Evolutionary conservation across 1,139 yeast species (phyloP), one percentile per base, ranked within the genome.

Genomic region (Geotrichum restrictum): DNA sequence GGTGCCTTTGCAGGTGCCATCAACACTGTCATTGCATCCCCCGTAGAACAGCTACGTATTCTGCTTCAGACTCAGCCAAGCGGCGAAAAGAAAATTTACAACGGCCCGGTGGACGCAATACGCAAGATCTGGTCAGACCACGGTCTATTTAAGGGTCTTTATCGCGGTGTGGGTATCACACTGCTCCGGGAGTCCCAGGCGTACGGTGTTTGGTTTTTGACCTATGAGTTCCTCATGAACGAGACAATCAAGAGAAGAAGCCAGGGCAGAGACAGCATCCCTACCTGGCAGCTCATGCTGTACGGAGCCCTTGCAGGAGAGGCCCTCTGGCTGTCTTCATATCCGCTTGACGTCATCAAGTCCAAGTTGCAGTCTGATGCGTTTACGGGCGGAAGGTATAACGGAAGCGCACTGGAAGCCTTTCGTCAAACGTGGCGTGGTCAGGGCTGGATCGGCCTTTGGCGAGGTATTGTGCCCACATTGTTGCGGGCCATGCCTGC

Each of bases 11-110:
- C 95, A 36, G 98, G 98, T 38, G 74, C 87, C 56, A 91, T 95
- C 46, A 89, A 88, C 71, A 88, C 95, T 1, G 80, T 88, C 55
- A 71, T 89, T 60, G 95, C 96, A 0, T 76, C 91, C 27, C 97
- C 98, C 2, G 91, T 91, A 57, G 98, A 91, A 66, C 97, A 88
- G 66, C 81, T 89, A 56, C 85, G 98, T 75, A 88, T 89, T 59
- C 75, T 96, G 62, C 75, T 89, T 60, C 98, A 89, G 69, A 85
- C 95, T 2, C 96, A 88, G 69, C 88, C 85, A 62, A 80, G 86
- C 3, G 62, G 73, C 3, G 69, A 70, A 10, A 69, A 71, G 4
- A 69, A 74, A 13, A 70, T 73, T 43, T 87, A 82, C 63, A 71
- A 73, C 54, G 96, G 97, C 1, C 97, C 98, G 1, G 63, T 87